phyloP scores from a whole-genome alignment of 1,139 yeast species.

The Protomyces pachydermus region DNA sequence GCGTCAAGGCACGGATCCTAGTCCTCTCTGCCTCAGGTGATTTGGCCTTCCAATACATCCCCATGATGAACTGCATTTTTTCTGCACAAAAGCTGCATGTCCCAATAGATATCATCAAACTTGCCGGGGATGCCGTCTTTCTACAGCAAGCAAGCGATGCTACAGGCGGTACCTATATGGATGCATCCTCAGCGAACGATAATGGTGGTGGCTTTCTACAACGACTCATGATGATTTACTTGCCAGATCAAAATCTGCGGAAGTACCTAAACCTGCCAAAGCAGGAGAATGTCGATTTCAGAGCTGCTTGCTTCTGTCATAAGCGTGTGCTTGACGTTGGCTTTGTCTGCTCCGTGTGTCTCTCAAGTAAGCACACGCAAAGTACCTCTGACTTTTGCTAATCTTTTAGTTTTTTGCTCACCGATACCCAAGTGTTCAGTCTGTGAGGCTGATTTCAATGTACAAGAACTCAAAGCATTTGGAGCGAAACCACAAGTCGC shows the following conservation, averaged over 20 bases:
- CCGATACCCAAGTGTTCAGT: slow-evolving; percentile 56
- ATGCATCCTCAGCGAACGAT: slow-evolving; percentile 63
- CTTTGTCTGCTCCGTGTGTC: slow-evolving; percentile 89
- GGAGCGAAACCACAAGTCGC: slow-evolving; percentile 21
- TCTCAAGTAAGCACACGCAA: slow-evolving; percentile 49
- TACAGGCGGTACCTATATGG: slow-evolving; percentile 82
- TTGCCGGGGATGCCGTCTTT: slow-evolving; percentile 73
- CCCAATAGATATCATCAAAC: slow-evolving; percentile 83
- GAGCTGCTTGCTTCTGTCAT: slow-evolving; percentile 90
- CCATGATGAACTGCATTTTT: slow-evolving; percentile 92
- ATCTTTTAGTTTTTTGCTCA: slow-evolving; percentile 37
- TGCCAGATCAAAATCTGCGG: slow-evolving; percentile 78
- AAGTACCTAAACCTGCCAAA: slow-evolving; percentile 74
- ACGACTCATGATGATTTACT: slow-evolving; percentile 47
- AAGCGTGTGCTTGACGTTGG: slow-evolving; percentile 89
- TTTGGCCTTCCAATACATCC: slow-evolving; percentile 74
- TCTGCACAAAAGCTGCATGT: slow-evolving; percentile 91
- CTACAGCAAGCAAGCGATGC: slow-evolving; percentile 96
- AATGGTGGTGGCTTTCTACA: slow-evolving; percentile 38
- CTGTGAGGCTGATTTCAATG: slow-evolving; percentile 57
- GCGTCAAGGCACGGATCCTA: slow-evolving; percentile 48
- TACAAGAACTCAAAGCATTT: slow-evolving; percentile 18
- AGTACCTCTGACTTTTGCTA: background rate
- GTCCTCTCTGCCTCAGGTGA: slow-evolving; percentile 74
- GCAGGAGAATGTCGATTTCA: slow-evolving; percentile 78